These are phyloP conservation scores for Sclerotiophoma versabilis DNA, from an alignment of 2,329 filamentous ascomycete species.

Conservation along the genomic window DNA sequence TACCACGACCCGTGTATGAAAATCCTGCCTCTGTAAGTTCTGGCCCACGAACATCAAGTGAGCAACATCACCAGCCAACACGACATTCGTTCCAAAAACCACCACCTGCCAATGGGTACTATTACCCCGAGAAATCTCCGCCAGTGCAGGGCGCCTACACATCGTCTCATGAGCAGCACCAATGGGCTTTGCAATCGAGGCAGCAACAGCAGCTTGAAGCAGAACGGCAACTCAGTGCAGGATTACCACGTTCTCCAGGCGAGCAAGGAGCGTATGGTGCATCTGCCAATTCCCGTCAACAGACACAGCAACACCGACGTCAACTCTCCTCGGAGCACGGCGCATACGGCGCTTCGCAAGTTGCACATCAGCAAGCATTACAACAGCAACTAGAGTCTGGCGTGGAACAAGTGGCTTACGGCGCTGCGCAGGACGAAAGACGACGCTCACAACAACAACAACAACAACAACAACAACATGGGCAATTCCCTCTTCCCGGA, in stretches of 20 bases:
- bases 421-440: conserved; percentile 15
- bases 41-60: conserved; percentile 2
- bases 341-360: conserved; percentile 1
- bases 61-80: conserved; percentile 12
- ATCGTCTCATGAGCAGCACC: conserved; percentile 23
- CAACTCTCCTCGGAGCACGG: neutral
- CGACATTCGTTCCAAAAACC: conserved; percentile 19
- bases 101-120: conserved; percentile 32
- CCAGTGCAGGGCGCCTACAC: conserved; percentile 25
- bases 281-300: conserved; percentile 8
- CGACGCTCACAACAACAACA: conserved; percentile 26
- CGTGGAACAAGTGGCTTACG: neutral
- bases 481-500: conserved; percentile 7
- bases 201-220: conserved; percentile 17
- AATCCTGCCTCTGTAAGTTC: conserved; percentile 7
- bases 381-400: conserved; percentile 1
- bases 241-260: neutral
- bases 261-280: conserved; percentile 3
- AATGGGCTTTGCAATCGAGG: conserved; percentile 13
- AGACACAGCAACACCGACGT: neutral
- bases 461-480: too few relatives aligned
- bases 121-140: conserved; percentile 27
- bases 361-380: conserved; percentile 15
- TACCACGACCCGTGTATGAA: conserved; percentile 14
- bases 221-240: neutral